Base-by-base conservation (phyloP, 352 stramenopile species). In the Phytophthora citricola region DNA sequence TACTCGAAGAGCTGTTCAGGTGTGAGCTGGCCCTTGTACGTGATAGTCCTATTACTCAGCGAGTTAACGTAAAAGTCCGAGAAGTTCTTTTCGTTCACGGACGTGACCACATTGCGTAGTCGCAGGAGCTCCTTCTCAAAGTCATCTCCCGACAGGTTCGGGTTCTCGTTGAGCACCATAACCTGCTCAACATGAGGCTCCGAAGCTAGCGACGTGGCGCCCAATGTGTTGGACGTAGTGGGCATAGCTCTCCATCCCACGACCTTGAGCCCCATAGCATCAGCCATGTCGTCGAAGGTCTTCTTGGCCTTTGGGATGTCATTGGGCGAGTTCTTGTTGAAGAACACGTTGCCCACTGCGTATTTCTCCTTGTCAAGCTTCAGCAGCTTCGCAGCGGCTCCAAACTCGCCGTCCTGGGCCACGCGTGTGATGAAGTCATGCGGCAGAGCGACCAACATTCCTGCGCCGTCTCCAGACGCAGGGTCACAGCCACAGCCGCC, bases 1-100 rank as follows among this genome's bases (percentile, higher is more conserved):
- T 90, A 90, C 64, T 83, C 79, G 31, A 85, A 81, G 26, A 94
- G 69, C 76, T 98, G 97, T 58, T 97, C 95, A 1, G 97, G 97
- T 2, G 95, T 98, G 32, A 99, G 84, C 76, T 99, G 97, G 27
- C 97, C 97, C 81, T 99, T 99, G 91, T 99, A 99, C 22, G 93
- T 98, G 73, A 99, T 98, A 46, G 95, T 98, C 52, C 93, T 85
- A 44, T 91, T 92, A 50, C 84, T 96, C 27, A 99, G 78, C 22
- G 89, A 98, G 71, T 97, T 98, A 27, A 99, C 90, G 78, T 99
- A 99, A 58, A 99, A 98, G 57, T 95, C 93, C 31, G 78, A 81
- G 53, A 78, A 80, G 51, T 87, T 90, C 70, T 87, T 89, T 40
- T 91, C 80, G 61, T 91, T 91, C 48, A 86, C 68, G 5, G 75